Evolutionary conservation across 139 green algal genomes (phyloP).

Genomic region (Coelastrella sp.): DNA sequence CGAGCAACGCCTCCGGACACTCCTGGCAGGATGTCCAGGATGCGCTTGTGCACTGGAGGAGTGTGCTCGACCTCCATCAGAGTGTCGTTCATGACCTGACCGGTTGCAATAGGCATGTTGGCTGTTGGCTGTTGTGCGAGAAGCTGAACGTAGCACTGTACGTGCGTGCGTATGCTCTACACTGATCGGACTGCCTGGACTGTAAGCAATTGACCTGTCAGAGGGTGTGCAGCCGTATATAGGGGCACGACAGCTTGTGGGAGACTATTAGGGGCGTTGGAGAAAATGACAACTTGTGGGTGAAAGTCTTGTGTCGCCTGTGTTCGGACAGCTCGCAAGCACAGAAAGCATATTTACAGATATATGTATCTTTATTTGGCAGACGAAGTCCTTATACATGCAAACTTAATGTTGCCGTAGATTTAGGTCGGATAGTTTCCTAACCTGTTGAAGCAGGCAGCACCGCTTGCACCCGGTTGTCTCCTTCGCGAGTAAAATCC

Average conservation of each 20-base stretch:
- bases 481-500: too few species aligned
- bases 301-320: not conserved
- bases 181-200: too few species aligned
- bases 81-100: slow-evolving; percentile 16
- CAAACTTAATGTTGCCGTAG: too few species aligned
- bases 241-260: too few species aligned
- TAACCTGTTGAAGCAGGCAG: too few species aligned
- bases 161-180: too few species aligned
- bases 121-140: not conserved
- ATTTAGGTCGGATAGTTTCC: too few species aligned
- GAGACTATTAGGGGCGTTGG: not conserved
- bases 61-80: slow-evolving; percentile 59
- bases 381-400: too few species aligned
- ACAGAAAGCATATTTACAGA: not conserved
- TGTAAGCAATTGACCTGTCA: not conserved
- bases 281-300: not conserved
- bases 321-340: too few species aligned
- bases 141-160: not conserved
- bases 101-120: not conserved
- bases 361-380: too few species aligned
- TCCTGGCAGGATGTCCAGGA: slow-evolving; percentile 57
- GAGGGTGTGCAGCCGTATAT: not conserved
- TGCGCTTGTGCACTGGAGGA: slow-evolving; percentile 47
- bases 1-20: slow-evolving; percentile 55
- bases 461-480: too few species aligned